Evolutionary conservation across 2,329 filamentous ascomycete genomes (phyloP).

Genomic region (Fusarium subglutinans): DNA sequence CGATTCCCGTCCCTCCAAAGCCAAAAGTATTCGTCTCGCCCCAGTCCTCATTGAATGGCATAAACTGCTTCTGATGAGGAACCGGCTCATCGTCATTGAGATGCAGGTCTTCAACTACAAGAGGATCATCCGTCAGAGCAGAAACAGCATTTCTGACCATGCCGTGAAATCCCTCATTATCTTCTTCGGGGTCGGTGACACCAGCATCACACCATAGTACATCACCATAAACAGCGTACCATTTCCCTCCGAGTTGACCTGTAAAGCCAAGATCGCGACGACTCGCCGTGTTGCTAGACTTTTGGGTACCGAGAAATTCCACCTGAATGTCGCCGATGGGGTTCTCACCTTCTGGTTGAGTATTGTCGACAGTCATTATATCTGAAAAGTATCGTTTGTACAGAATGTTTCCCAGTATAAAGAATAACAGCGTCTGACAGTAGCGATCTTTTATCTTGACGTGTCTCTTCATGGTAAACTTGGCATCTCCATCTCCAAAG

Average conservation of each 20-base stretch:
- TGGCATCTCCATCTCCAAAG: neutral
- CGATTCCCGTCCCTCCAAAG: conserved; percentile 53
- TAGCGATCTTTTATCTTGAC: neutral
- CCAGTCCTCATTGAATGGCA: conserved; percentile 50
- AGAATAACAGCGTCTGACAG: accelerated
- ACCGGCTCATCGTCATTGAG: conserved; percentile 44
- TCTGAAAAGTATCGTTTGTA: accelerated
- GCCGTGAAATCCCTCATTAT: conserved; percentile 49
- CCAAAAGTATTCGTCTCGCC: conserved; percentile 48
- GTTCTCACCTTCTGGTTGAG: conserved; percentile 49
- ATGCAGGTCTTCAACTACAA: conserved; percentile 49
- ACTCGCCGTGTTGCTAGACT: conserved; percentile 50
- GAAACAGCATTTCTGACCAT: conserved; percentile 53
- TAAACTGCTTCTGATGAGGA: conserved; percentile 48
- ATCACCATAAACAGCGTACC: conserved; percentile 50
- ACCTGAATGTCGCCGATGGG: conserved; percentile 43
- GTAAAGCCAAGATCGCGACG: conserved; percentile 51
- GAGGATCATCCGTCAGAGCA: conserved; percentile 46
- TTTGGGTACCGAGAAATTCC: conserved; percentile 49
- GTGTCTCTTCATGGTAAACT: neutral
- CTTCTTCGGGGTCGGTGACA: conserved; percentile 44
- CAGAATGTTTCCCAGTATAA: accelerated
- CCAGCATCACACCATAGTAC: conserved; percentile 49
- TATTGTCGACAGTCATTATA: conserved; percentile 46
- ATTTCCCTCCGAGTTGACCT: conserved; percentile 47